phyloP scores from a whole-genome alignment of 192 early-diverging fungal species.

The Spizellomyces sp. region DNA sequence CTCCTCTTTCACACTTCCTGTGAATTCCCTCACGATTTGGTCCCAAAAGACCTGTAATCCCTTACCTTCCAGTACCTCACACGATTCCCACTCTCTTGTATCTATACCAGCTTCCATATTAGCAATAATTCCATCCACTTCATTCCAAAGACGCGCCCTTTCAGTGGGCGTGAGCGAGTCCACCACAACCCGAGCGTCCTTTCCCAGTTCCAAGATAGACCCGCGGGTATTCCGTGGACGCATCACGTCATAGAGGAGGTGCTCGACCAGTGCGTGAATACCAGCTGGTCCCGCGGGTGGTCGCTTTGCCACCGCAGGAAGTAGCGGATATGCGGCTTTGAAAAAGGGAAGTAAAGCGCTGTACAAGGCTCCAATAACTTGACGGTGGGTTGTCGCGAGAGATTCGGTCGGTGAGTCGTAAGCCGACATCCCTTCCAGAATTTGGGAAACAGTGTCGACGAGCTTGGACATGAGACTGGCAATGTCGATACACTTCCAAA shows the following conservation, averaged over 20 bases:
- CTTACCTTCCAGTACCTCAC: constrained; percentile 25
- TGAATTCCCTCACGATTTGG: constrained; percentile 34
- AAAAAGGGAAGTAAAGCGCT: constrained; percentile 18
- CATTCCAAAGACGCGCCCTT: constrained; percentile 20
- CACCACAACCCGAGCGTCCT: constrained; percentile 2
- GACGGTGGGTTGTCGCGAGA: not conserved
- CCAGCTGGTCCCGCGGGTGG: constrained; percentile 19
- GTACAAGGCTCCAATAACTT: constrained; percentile 4
- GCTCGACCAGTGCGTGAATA: constrained; percentile 31
- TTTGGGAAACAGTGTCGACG: constrained; percentile 21
- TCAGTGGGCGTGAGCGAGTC: not conserved
- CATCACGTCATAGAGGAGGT: constrained; percentile 15
- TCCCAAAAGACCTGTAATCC: constrained; percentile 30
- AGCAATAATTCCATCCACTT: constrained; percentile 26
- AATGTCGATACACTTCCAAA: constrained; percentile 41
- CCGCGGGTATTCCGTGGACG: not conserved
- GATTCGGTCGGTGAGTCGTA: constrained; percentile 18
- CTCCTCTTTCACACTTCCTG: not conserved
- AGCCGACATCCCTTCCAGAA: constrained; percentile 14
- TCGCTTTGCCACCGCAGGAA: constrained; percentile 25
- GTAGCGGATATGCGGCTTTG: constrained; percentile 26
- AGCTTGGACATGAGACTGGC: constrained; percentile 23
- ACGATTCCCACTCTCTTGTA: constrained; percentile 18
- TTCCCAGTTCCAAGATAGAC: constrained; percentile 1
- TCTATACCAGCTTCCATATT: constrained; percentile 31